Percentiles rank a stretch among this genome's conserved stretches.
Evolutionary conservation across 2,329 filamentous ascomycete genomes (phyloP).

Genomic region (Hortaea sp.): DNA sequence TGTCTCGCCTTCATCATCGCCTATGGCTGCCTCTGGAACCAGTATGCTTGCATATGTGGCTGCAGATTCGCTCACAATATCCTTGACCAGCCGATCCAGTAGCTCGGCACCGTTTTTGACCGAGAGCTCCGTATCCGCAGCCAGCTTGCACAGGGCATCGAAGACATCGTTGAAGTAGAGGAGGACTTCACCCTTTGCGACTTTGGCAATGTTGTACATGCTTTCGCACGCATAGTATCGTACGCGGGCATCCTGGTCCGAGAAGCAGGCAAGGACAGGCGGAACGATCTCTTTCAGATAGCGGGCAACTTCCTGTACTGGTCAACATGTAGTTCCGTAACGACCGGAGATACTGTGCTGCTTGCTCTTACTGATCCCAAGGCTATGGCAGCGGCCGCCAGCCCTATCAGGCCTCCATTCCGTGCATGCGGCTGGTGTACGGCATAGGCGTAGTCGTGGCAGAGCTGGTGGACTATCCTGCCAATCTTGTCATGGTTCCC

Average conservation of each 20-base stretch:
- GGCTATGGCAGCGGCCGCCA: conserved; percentile 92
- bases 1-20: conserved; percentile 29
- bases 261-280: conserved; percentile 93
- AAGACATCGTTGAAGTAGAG: conserved; percentile 98
- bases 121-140: conserved; percentile 88
- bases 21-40: conserved; percentile 41
- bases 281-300: conserved; percentile 92
- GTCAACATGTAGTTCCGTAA: conserved; percentile 6
- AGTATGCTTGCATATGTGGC: conserved; percentile 89
- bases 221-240: conserved; percentile 98
- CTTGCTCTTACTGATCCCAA: conserved; percentile 65
- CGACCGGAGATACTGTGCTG: not conserved
- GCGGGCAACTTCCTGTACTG: conserved; percentile 68
- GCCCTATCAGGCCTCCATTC: conserved; percentile 89
- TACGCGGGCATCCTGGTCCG: conserved; percentile 93
- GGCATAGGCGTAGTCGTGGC: conserved; percentile 94
- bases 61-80: conserved; percentile 90
- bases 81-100: conserved; percentile 86
- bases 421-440: conserved; percentile 93
- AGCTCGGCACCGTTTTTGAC: conserved; percentile 98
- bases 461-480: conserved; percentile 88
- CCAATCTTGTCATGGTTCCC: conserved; percentile 73
- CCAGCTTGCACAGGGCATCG: conserved; percentile 91
- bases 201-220: conserved; percentile 99
- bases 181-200: conserved; percentile 93